Evolutionary conservation across 192 early-diverging fungal species (phyloP), one percentile per base, ranked within the genome.

Genomic region (Coemansia interrupta): DNA sequence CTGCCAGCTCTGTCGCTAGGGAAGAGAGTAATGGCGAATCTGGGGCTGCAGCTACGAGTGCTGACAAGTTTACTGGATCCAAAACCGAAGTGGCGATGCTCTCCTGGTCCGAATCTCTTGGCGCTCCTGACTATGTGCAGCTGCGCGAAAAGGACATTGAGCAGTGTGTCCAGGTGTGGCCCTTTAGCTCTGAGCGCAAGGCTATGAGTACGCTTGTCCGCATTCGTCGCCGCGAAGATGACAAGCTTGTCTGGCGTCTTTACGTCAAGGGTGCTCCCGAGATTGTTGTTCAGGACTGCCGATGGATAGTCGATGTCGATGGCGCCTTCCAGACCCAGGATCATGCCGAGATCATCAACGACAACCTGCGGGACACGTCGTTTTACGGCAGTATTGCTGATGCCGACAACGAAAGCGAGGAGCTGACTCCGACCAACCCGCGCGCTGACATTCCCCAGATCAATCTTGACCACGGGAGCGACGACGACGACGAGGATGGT

Each of bases 31-130:
- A 14, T 24, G 61, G 65, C 51, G 64, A 61, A 30, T 60, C 58
- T 39, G 58, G 60, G 1, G 39, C 32, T 10, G 53, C 28, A 17
- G 28, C 30, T 7, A 66, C 65, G 6, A 68, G 32, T 1, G 63
- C 70, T 0, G 75, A 73, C 45, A 78, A 70, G 26, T 86, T 95
- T 63, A 74, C 87, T 28, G 97, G 97, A 23, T 92, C 90, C 70
- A 98, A 98, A 78, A 98, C 94, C 10, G 97, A 99, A 66, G 86
- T 89, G 4, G 97, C 97, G 0, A 56, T 99, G 44, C 81, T 99
- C 17, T 82, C 86, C 22, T 92, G 92, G 73, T 85, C 90, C 7
- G 78, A 86, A 42, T 59, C 69, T 12, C 69, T 85, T 29, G 85
- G 88, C 2, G 87, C 87, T 0, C 72, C 78, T 15, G 76, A 81